Evolutionary conservation across 129 eudicot species (phyloP).

Genomic region (Heracleum sosnowskyi): DNA sequence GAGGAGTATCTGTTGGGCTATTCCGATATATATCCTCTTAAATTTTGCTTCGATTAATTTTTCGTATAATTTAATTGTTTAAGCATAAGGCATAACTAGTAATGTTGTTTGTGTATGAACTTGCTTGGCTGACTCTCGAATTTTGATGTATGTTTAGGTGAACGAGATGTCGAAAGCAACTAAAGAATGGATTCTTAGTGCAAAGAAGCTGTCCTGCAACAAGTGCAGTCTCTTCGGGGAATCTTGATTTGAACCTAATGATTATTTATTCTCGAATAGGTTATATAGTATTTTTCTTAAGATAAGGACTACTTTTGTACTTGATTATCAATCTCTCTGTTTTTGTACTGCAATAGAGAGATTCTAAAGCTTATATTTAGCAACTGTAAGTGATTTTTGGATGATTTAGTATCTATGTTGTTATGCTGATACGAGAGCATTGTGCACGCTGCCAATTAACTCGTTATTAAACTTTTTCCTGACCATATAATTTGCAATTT

Average conservation of each 20-base stretch:
- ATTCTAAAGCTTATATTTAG: neutral
- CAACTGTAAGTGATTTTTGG: neutral
- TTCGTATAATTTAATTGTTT: too few relatives aligned
- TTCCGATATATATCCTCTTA: too few relatives aligned
- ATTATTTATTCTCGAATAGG: neutral
- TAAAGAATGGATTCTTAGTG: neutral
- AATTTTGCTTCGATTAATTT: too few relatives aligned
- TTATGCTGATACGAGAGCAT: neutral
- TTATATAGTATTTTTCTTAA: too few relatives aligned
- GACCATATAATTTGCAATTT: neutral
- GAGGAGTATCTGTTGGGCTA: too few relatives aligned
- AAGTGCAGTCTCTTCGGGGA: neutral
- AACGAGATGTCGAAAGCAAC: neutral
- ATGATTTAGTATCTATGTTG: neutral
- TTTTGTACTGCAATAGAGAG: neutral
- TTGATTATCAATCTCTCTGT: neutral
- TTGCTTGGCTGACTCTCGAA: neutral
- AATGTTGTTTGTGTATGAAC: too few relatives aligned
- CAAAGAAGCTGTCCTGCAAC: slow-evolving; percentile 3
- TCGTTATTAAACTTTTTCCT: too few relatives aligned
- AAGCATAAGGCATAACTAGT: too few relatives aligned
- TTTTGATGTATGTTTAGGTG: neutral
- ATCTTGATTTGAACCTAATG: neutral
- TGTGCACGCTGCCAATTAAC: neutral
- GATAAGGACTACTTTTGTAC: neutral